Conservation (phyloP, 345 rosid species). For the Lepidium didymum region DNA sequence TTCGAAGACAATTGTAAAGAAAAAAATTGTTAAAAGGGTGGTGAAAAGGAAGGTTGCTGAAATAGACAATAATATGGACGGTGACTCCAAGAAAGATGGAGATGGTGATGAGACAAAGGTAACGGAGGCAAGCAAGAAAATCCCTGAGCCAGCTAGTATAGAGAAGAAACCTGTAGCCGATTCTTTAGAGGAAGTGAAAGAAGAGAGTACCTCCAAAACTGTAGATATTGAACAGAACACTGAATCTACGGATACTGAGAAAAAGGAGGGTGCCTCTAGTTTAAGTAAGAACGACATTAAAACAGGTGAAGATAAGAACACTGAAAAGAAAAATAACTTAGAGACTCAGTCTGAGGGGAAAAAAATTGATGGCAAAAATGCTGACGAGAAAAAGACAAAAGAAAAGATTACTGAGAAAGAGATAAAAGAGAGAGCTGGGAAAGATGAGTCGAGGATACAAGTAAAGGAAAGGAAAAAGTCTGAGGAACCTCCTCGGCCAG, state of each 20-base stretch:
- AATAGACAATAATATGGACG: slow-evolving; percentile 26
- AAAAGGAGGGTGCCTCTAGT: slow-evolving; percentile 32
- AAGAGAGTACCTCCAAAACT: slow-evolving; percentile 21
- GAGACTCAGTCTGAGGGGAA: slow-evolving; percentile 37
- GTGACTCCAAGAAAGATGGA: slow-evolving; percentile 36
- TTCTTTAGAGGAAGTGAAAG: slow-evolving; percentile 34
- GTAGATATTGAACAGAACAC: slow-evolving; percentile 17
- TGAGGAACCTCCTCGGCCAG: slow-evolving; percentile 85
- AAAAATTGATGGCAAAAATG: slow-evolving; percentile 34
- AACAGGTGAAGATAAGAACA: slow-evolving; percentile 31
- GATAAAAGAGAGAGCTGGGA: slow-evolving; percentile 39
- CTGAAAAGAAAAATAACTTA: slow-evolving; percentile 33
- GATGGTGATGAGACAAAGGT: slow-evolving; percentile 34
- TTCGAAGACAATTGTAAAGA: slow-evolving; percentile 55
- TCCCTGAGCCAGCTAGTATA: slow-evolving; percentile 29
- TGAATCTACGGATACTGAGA: slow-evolving; percentile 34
- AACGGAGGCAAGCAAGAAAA: slow-evolving; percentile 26
- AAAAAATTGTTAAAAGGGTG: slow-evolving; percentile 77
- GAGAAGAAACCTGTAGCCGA: slow-evolving; percentile 26
- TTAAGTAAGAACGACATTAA: slow-evolving; percentile 38
- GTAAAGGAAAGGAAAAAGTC: slow-evolving; percentile 59
- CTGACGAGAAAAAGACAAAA: slow-evolving; percentile 36
- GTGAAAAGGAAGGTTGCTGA: slow-evolving; percentile 59
- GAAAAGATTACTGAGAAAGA: slow-evolving; percentile 38
- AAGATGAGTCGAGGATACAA: slow-evolving; percentile 49